A percentile compares a stretch with the other conserved stretches of the same genome.
These are phyloP conservation scores for Fusarium sp. DNA, from an alignment of 2,329 filamentous ascomycete genomes.

Conservation along the genomic window DNA sequence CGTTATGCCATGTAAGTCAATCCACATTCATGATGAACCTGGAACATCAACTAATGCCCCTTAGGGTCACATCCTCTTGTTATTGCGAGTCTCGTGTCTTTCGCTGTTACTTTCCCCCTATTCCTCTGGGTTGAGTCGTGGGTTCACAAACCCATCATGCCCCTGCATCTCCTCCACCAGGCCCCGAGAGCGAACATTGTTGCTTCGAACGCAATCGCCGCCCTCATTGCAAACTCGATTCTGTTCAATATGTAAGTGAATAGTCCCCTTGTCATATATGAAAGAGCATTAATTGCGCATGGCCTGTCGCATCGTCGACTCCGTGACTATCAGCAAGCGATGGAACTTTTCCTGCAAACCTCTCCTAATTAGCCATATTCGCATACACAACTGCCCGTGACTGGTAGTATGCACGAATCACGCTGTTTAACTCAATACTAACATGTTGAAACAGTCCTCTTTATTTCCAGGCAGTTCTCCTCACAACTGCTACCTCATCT, in stretches of 20 bases:
- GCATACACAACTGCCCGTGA: background rate
- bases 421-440: background rate
- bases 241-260: conserved; percentile 67
- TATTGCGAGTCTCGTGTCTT: conserved; percentile 62
- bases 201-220: conserved; percentile 65
- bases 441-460: conserved; percentile 64
- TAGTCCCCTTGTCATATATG: background rate
- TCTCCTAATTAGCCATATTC: background rate
- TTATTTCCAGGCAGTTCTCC: conserved; percentile 81
- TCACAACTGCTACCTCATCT: conserved; percentile 75
- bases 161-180: conserved; percentile 62
- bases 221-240: conserved; percentile 66
- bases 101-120: conserved; percentile 60
- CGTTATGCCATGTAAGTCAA: conserved; percentile 65
- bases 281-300: conserved; percentile 4
- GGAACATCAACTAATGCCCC: conserved; percentile 10
- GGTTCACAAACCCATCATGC: conserved; percentile 69
- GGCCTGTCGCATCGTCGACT: background rate
- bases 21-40: too few relatives aligned
- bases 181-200: conserved; percentile 69
- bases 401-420: background rate
- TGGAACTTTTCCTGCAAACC: background rate
- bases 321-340: background rate
- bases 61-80: conserved; percentile 70
- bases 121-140: conserved; percentile 66